Evolutionary conservation across 371 early-diverging fungal species (phyloP).

Genomic region (Smittium culicis): DNA sequence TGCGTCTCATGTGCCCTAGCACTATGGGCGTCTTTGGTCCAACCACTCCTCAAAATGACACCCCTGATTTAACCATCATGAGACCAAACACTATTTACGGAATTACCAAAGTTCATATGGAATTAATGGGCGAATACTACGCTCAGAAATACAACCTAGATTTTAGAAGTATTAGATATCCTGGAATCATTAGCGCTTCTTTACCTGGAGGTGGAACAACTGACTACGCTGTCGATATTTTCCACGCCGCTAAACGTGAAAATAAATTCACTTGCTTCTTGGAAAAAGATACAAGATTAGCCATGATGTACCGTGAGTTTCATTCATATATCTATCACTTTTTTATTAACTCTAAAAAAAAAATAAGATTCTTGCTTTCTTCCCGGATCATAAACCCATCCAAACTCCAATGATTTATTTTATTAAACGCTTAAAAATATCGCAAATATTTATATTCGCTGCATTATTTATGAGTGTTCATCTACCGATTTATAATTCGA

Average conservation of each 20-base stretch:
- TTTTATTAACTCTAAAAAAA: no score
- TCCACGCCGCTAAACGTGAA: slow-evolving; percentile 37
- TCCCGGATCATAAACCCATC: no score
- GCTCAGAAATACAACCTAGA: slow-evolving; percentile 41
- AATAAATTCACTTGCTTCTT: slow-evolving; percentile 39
- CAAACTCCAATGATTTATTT: no score
- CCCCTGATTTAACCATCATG: slow-evolving; percentile 43
- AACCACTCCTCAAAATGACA: slow-evolving; percentile 37
- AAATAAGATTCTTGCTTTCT: no score
- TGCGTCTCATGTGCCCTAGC: slow-evolving; percentile 39
- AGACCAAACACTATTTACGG: slow-evolving; percentile 47
- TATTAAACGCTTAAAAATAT: no score
- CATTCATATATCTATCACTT: no score
- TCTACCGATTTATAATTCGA: no score
- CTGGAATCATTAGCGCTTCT: slow-evolving; percentile 43
- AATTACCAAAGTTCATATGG: slow-evolving; percentile 44
- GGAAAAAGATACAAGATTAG: slow-evolving; percentile 34
- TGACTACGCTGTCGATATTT: slow-evolving; percentile 48
- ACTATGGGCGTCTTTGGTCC: slow-evolving; percentile 51
- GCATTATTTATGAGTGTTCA: no score
- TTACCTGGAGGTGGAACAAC: slow-evolving; percentile 44
- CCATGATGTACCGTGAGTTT: slow-evolving; percentile 38
- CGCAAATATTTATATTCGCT: no score
- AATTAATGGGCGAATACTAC: slow-evolving; percentile 47
- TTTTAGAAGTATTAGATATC: slow-evolving; percentile 43